Conservation (phyloP, 768 basidiomycete genomes). For the Rhizopogon vulgaris region DNA sequence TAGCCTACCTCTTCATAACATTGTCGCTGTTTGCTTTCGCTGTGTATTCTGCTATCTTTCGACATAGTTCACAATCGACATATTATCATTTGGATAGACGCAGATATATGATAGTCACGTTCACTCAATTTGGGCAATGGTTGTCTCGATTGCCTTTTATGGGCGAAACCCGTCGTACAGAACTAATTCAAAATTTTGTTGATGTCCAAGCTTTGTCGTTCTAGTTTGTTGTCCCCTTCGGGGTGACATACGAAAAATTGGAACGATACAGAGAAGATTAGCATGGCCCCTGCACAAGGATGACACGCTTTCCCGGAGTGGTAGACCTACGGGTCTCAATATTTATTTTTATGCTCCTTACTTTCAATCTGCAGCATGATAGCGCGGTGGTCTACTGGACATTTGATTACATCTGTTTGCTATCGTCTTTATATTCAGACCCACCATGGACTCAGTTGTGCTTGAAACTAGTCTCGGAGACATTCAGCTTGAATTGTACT, state of each 20-base stretch:
- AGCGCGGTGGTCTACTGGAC: background rate
- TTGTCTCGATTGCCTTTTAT: background rate
- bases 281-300: slow-evolving; percentile 99
- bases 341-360: slow-evolving; percentile 22
- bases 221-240: slow-evolving; percentile 58
- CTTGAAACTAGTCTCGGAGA: slow-evolving; percentile 84
- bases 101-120: too few relatives aligned
- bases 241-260: slow-evolving; percentile 96
- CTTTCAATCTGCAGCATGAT: background rate
- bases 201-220: background rate
- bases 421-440: background rate
- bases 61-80: background rate
- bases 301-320: slow-evolving; percentile 98
- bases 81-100: background rate
- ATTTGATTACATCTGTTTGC: background rate
- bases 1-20: background rate
- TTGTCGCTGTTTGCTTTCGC: background rate
- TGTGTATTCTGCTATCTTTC: background rate
- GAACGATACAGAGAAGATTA: slow-evolving; percentile 99
- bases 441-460: slow-evolving; percentile 48
- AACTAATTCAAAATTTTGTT: background rate
- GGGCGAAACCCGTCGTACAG: background rate
- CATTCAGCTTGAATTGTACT: slow-evolving; percentile 87
- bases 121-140: too few relatives aligned
- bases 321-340: slow-evolving; percentile 49